These are phyloP conservation scores for Thalassiosira hispida DNA, from an alignment of 352 stramenopile species.

Conservation along the genomic window DNA sequence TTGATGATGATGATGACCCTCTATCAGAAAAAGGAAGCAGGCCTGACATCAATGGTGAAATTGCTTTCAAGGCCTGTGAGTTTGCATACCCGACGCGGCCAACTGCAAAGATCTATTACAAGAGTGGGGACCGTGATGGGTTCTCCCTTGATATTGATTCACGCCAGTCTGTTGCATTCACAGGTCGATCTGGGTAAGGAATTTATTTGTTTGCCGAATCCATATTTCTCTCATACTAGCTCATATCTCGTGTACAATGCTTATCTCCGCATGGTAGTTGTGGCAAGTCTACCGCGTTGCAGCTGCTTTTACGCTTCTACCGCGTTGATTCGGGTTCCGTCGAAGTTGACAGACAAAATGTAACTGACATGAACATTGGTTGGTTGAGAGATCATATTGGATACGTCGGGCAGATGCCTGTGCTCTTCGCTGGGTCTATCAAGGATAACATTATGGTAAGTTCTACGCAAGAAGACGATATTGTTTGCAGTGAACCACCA, in stretches of 20 bases:
- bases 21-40: slow-evolving; percentile 55
- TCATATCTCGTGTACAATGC: not conserved
- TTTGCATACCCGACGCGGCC: slow-evolving; percentile 91
- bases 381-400: slow-evolving; percentile 51
- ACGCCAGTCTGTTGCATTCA: slow-evolving; percentile 80
- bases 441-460: slow-evolving; percentile 75
- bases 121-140: slow-evolving; percentile 69
- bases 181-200: slow-evolving; percentile 60
- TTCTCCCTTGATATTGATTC: slow-evolving; percentile 83
- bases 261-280: slow-evolving; percentile 42
- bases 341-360: slow-evolving; percentile 83
- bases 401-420: slow-evolving; percentile 86
- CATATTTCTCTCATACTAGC: not conserved
- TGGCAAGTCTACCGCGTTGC: slow-evolving; percentile 85
- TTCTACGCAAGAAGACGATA: not conserved
- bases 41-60: slow-evolving; percentile 71
- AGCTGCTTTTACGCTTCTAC: slow-evolving; percentile 88
- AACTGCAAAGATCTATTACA: slow-evolving; percentile 82
- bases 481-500: no score
- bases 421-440: slow-evolving; percentile 87
- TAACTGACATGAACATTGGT: slow-evolving; percentile 48
- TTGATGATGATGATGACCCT: slow-evolving; percentile 63
- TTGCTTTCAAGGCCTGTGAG: slow-evolving; percentile 88
- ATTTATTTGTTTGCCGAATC: no score
- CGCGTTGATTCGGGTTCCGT: slow-evolving; percentile 71